These are phyloP conservation scores for Carpinus fangiana DNA, from an alignment of 306 rosid species.

Conservation along the genomic window DNA sequence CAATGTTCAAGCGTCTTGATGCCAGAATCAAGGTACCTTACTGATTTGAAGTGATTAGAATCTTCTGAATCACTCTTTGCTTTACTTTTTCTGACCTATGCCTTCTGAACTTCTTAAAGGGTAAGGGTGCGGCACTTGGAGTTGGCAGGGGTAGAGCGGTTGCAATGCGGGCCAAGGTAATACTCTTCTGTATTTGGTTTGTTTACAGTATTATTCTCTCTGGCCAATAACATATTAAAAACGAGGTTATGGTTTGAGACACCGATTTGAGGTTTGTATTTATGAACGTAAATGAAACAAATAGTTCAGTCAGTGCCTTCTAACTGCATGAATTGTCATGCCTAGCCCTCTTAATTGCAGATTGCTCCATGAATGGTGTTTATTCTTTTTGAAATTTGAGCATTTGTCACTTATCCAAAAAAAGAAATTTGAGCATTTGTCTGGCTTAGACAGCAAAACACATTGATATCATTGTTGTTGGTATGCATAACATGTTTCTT, in stretches of 20 bases:
- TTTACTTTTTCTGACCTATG: conserved; percentile 20
- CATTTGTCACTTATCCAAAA: no score
- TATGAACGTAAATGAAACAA: neutral
- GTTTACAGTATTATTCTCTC: neutral
- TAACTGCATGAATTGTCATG: neutral
- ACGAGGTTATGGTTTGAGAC: neutral
- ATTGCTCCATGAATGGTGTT: neutral
- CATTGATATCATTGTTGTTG: neutral
- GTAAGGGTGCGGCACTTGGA: conserved; percentile 98
- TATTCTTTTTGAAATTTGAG: neutral
- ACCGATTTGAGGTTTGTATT: neutral
- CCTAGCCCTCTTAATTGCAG: neutral
- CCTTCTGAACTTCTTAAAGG: conserved; percentile 55
- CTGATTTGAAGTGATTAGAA: neutral
- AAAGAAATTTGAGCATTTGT: neutral
- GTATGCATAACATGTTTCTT: neutral
- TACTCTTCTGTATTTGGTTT: neutral
- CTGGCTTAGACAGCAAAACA: neutral
- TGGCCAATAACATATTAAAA: neutral
- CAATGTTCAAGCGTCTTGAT: conserved; percentile 97
- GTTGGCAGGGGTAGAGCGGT: conserved; percentile 99
- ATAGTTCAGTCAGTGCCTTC: neutral
- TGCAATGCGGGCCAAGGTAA: conserved; percentile 96
- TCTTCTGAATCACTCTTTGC: neutral
- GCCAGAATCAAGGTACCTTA: conserved; percentile 84